Base-by-base conservation (phyloP, 805 yeast species). In the Ogataea trehalophila region DNA sequence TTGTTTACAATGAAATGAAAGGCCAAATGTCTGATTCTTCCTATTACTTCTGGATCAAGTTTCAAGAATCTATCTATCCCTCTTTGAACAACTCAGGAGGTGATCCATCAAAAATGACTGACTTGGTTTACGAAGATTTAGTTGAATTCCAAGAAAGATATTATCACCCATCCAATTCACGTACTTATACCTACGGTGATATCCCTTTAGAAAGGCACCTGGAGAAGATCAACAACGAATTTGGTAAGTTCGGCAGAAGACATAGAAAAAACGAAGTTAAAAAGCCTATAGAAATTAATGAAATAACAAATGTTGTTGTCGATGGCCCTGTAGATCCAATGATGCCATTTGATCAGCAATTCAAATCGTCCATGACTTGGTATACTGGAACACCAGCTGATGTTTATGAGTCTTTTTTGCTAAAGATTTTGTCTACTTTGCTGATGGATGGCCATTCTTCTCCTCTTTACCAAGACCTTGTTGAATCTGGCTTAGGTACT, bases 1-100 rank as follows among this genome's bases (percentile, higher is more conserved):
- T 94, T 33, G 99, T 94, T 2, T 94, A 87, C 65, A 94, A 94
- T 63, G 99, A 94, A 69, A 94, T 94, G 99, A 94, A 94, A 67
- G 99, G 99, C 8, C 97, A 92, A 67, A 80, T 88, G 61, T 86
- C 96, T 0, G 92, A 89, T 64, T 79, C 96, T 0, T 80, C 91
- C 3, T 94, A 94, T 65, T 77, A 83, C 53, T 90, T 76, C 63
- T 92, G 91, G 80, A 87, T 84, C 59, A 80, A 83, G 52, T 92
- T 83, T 71, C 89, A 87, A 60, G 87, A 88, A 66, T 70, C 87
- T 7, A 76, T 94, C 13, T 94, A 89, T 59, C 94, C 96, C 2
- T 78, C 91, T 8, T 71, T 94, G 58, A 77, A 89, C 61, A 89
- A 89, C 67, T 85, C 96, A 2, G 99, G 97, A 33, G 99, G 99